Base-by-base conservation (phyloP, 192 early-diverging fungal species). In the Linderina pennispora region DNA sequence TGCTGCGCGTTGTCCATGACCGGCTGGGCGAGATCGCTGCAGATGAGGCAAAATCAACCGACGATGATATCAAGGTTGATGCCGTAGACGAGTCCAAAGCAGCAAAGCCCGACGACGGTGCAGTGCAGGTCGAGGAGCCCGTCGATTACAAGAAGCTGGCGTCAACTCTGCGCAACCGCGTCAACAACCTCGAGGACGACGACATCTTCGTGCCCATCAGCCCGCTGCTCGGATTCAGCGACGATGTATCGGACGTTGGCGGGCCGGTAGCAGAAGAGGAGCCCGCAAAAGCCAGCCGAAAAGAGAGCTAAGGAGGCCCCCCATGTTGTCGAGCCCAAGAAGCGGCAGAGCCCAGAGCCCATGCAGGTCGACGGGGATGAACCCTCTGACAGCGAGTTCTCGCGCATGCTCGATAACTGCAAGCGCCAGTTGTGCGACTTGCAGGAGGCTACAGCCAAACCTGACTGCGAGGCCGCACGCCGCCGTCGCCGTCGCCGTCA, bases 51-150 rank as follows among this genome's bases (percentile, higher is more conserved):
- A 3, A 16, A 10, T 16, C n/a, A 4, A 35, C 34, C 17, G 9
- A 11, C 14, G 45, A 22, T 15, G 44, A 41, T 7, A 31, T 52
- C 46, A 39, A 36, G 9, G 62, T 65, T 8, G 34, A 65, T 14
- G 45, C 58, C 1, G 19, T 58, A 10, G 46, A 65, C 0, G 62
- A 63, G 47, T n/a, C n/a, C n/a, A n/a, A n/a, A n/a, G n/a, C n/a
- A n/a, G n/a, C n/a, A n/a, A n/a, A n/a, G n/a, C 41, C 46, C 0
- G 8, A 3, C 10, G 25, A 14, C 3, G 11, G 28, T 11, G 40
- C 33, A 2, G 43, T 70, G 14, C 50, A 70, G 51, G 34, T 70
- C n/a, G 66, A 70, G 13, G 66, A 70, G 34, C 66, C 66, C 1
- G 46, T 49, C 2, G 66, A 70, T 35, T 70, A 70, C 23, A 19